phyloP scores from a whole-genome alignment of 140 eudicot species.

The Stevia rebaudiana region DNA sequence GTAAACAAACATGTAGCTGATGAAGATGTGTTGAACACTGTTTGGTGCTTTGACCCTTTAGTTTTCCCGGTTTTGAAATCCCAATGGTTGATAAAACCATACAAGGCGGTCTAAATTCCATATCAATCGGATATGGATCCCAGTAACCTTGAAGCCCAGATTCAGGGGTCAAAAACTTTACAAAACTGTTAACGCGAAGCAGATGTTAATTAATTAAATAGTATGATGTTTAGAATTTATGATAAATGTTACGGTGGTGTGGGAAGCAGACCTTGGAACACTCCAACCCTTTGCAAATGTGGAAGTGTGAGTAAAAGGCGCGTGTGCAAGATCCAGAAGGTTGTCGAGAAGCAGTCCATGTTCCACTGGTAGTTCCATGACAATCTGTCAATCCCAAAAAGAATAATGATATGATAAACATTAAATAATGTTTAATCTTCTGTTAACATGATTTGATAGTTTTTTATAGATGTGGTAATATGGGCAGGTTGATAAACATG shows the following conservation, averaged over 20 bases:
- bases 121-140: constrained; percentile 27
- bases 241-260: not conserved
- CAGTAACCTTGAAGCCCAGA: constrained; percentile 28
- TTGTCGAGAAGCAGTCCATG: constrained; percentile 27
- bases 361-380: constrained; percentile 28
- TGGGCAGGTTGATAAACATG: not conserved
- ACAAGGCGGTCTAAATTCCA: constrained; percentile 29
- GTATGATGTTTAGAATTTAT: not conserved
- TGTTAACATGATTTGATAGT: not conserved
- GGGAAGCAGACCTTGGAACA: constrained; percentile 13
- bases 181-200: constrained; percentile 11
- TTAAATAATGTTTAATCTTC: not conserved
- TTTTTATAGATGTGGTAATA: not conserved
- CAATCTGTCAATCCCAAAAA: constrained; percentile 1
- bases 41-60: constrained; percentile 23
- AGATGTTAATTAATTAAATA: not conserved
- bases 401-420: constrained; percentile 6
- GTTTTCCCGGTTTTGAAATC: constrained; percentile 25
- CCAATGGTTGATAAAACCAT: constrained; percentile 27
- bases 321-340: constrained; percentile 25
- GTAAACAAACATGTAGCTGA: constrained; percentile 21
- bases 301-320: constrained; percentile 28
- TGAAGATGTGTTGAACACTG: constrained; percentile 27
- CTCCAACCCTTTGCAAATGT: constrained; percentile 28
- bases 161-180: constrained; percentile 28